phyloP scores from a whole-genome alignment of 805 yeast species.

The Wickerhamiella brachini region DNA sequence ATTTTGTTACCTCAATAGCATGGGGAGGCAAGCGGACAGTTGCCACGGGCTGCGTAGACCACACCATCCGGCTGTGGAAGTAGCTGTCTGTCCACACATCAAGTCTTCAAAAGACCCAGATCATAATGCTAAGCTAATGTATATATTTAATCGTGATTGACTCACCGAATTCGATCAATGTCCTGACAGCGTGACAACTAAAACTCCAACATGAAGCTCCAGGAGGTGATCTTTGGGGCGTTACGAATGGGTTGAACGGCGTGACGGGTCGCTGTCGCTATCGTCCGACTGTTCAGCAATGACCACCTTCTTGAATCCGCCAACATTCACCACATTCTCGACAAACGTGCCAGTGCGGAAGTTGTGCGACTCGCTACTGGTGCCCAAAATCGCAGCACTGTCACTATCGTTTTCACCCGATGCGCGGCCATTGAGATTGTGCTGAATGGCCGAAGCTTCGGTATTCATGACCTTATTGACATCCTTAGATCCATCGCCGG shows the following conservation, averaged over 20 bases:
- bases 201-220: too few relatives aligned
- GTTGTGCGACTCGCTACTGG: constrained; percentile 9
- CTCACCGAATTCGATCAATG: background rate
- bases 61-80: constrained; percentile 40
- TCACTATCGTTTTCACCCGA: background rate
- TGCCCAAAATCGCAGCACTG: background rate
- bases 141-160: too few relatives aligned
- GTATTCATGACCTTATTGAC: constrained; percentile 5
- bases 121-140: background rate
- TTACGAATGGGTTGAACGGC: background rate
- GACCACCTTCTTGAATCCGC: constrained; percentile 76
- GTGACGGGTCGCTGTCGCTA: background rate
- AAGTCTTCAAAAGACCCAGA: too few relatives aligned
- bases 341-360: constrained; percentile 46
- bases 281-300: constrained; percentile 24
- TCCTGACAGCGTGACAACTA: too few relatives aligned
- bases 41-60: constrained; percentile 52
- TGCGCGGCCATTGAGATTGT: constrained; percentile 5
- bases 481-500: background rate
- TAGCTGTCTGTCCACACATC: too few relatives aligned
- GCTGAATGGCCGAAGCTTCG: constrained; percentile 13
- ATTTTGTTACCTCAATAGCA: constrained; percentile 51
- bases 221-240: too few relatives aligned
- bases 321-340: constrained; percentile 69
- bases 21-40: constrained; percentile 32